Evolutionary conservation across 2,329 filamentous ascomycete genomes (phyloP).

Genomic region (Phaeosphaeriaceae sp.): DNA sequence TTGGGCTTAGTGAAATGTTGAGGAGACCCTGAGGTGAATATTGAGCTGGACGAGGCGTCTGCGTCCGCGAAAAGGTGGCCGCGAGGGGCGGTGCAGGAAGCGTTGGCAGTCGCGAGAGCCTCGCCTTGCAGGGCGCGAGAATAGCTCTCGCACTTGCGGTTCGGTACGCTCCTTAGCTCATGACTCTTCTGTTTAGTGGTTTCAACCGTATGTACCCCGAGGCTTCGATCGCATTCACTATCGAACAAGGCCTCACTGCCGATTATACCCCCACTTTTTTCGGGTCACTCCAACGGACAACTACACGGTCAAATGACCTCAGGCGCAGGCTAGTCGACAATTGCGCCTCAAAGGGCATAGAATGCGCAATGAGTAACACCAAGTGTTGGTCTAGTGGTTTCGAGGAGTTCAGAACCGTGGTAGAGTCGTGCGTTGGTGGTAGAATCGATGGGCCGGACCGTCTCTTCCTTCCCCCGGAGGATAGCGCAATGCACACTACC

Average conservation of each 20-base stretch:
- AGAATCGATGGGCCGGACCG: background rate
- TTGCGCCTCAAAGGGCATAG: background rate
- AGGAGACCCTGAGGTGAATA: background rate
- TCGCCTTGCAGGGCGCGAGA: background rate
- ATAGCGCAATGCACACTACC: background rate
- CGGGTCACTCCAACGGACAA: background rate
- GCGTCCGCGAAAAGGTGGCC: background rate
- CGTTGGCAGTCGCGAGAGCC: background rate
- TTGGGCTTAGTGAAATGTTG: too few relatives aligned
- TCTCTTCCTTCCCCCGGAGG: background rate
- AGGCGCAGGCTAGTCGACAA: background rate
- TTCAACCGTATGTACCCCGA: background rate
- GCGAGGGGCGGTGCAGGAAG: background rate
- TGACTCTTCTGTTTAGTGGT: background rate
- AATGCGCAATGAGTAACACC: background rate
- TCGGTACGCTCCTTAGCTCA: background rate
- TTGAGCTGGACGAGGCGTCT: background rate
- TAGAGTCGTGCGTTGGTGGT: background rate
- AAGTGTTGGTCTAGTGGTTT: background rate
- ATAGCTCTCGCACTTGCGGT: background rate
- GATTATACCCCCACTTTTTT: background rate
- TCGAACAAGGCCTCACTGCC: background rate
- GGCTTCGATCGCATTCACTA: background rate
- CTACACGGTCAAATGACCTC: background rate
- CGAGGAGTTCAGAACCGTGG: slow-evolving; percentile 3